A percentile compares a stretch with the other conserved stretches of the same genome.
These are phyloP conservation scores for Neurospora intermedia DNA, from an alignment of 495 filamentous ascomycete species.

Conservation along the genomic window DNA sequence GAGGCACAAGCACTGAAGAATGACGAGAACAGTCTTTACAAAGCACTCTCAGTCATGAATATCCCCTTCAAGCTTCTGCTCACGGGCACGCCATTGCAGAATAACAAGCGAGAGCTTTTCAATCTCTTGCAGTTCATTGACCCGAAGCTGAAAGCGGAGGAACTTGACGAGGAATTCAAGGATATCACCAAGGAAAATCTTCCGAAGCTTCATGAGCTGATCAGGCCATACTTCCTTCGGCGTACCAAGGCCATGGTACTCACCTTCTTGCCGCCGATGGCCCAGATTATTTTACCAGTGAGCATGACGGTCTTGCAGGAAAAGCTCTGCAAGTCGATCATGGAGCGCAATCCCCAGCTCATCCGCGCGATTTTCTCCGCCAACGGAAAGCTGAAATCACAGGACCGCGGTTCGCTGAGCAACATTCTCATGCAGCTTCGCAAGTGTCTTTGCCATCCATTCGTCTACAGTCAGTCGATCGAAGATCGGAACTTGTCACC, in stretches of 20 bases:
- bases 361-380: conserved; percentile 70
- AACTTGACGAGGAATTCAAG: conserved; percentile 64
- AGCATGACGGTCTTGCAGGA: conserved; percentile 89
- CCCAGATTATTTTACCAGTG: conserved; percentile 87
- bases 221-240: conserved; percentile 60
- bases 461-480: conserved; percentile 79
- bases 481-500: conserved; percentile 58
- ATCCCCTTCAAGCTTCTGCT: conserved; percentile 73
- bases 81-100: conserved; percentile 88
- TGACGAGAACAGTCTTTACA: conserved; percentile 73
- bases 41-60: conserved; percentile 56
- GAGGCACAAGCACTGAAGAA: conserved; percentile 97
- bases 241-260: conserved; percentile 86
- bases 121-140: conserved; percentile 93
- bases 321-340: conserved; percentile 87
- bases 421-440: conserved; percentile 95
- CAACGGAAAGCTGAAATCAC: conserved; percentile 48
- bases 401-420: conserved; percentile 67
- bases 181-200: conserved; percentile 72
- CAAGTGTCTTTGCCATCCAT: conserved; percentile 92
- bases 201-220: conserved; percentile 65
- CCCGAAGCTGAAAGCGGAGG: conserved; percentile 49
- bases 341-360: conserved; percentile 79
- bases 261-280: conserved; percentile 82
- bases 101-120: conserved; percentile 88